Evolutionary conservation across 306 rosid genomes (phyloP).

Genomic region (Rubus idaeus): DNA sequence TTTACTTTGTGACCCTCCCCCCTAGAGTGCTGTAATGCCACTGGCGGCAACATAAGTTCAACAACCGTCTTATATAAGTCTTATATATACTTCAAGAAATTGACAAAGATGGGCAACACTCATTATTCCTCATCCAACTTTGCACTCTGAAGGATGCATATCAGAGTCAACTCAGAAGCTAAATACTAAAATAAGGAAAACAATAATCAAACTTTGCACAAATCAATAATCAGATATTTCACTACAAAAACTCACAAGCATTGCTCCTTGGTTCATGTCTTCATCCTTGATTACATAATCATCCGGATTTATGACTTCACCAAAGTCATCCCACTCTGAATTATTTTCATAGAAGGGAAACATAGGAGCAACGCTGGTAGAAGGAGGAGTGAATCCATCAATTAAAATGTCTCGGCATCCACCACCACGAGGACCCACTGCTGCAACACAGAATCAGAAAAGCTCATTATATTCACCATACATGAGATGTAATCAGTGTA

Average conservation of each 20-base stretch:
- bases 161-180: background rate
- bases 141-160: background rate
- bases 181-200: background rate
- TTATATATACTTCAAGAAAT: background rate
- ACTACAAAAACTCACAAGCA: constrained; percentile 52
- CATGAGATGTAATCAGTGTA: background rate
- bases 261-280: constrained; percentile 73
- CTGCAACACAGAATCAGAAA: constrained; percentile 40
- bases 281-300: constrained; percentile 93
- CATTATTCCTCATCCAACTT: background rate
- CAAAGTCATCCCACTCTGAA: constrained; percentile 93
- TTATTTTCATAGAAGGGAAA: constrained; percentile 79
- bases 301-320: constrained; percentile 98
- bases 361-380: constrained; percentile 81
- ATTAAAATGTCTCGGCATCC: constrained; percentile 65
- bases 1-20: too few species aligned
- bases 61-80: too few species aligned
- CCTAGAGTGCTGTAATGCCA: too few species aligned
- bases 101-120: background rate
- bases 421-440: constrained; percentile 49
- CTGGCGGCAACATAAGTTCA: too few species aligned
- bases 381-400: constrained; percentile 92
- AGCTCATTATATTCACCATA: constrained; percentile 15
- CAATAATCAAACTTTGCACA: background rate
- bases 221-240: constrained; percentile 19